Evolutionary conservation across 441 rosid species (phyloP), one percentile per base, ranked within the genome.

Genomic region (Erysimum pusillum): DNA sequence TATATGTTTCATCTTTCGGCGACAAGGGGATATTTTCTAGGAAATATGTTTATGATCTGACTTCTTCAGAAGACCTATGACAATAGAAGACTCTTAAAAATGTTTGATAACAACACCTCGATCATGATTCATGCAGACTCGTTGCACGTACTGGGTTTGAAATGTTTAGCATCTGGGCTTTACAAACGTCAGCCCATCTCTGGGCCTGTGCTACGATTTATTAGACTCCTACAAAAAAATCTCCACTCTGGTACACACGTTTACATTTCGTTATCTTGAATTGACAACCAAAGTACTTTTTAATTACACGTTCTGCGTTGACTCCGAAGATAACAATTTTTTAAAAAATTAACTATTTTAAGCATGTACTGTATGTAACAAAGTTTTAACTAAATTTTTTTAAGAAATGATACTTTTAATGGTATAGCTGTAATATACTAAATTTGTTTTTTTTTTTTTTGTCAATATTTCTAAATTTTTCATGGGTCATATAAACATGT

Each of bases 251-350:
- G 65, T 57, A 32, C 66, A 18, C 56, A 31, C 65, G 46, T 44
- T 32, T 44, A 57, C 41, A 28, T 15, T 41, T 41, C 52, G 73
- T 69, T 56, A 56, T 41, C 53, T 54, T 54, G 39, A 57, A 14
- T 28, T 52, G 32, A 53, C 38, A 28, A 10, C 61, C 11, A 10
- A 54, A 28, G 17, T 28, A 54, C 1, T 7, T 12, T 67, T 69
- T 22, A 7, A 11, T 25, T 39, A 53, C 18, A 58, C 15, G 62
- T 54, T 32, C 20, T 34, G 41, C 22, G 62, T 32, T 56, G 61
- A 56, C 42, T 34, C 25, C 9, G 25, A 58, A 34, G 14, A 58
- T 34, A 1, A 14, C 31, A 28, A 2, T 2, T 54, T 12, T 52
- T 18, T 10, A 51, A 51, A 20, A 20, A n/a, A n/a, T 1, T 28